Evolutionary conservation across 176 grass and related monocot genomes (phyloP).

Genomic region (Tillandsia fasciculata): DNA sequence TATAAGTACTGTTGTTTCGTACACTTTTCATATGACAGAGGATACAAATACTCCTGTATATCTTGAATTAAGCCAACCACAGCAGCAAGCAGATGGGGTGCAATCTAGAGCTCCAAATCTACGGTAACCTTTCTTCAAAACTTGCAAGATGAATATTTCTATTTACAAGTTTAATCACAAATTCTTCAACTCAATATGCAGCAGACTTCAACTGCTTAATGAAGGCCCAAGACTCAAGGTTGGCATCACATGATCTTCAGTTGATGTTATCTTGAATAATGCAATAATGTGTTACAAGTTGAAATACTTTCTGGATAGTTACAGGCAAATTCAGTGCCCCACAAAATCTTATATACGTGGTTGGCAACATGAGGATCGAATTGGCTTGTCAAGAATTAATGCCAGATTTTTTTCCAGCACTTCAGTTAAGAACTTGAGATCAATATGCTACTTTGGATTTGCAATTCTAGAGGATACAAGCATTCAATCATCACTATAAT

Average conservation of each 20-base stretch:
- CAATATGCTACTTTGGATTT: too few relatives aligned
- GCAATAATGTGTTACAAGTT: not conserved
- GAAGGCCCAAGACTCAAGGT: slow-evolving; percentile 5
- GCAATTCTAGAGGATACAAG: too few relatives aligned
- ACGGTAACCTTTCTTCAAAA: slow-evolving; percentile 39
- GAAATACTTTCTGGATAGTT: not conserved
- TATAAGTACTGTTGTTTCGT: slow-evolving; percentile 26
- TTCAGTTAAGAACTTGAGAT: not conserved
- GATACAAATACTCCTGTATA: slow-evolving; percentile 18
- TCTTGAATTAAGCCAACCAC: slow-evolving; percentile 24
- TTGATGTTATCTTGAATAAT: not conserved
- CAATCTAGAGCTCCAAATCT: slow-evolving; percentile 29
- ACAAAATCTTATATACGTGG: not conserved
- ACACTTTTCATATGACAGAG: slow-evolving; percentile 28
- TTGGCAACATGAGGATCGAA: not conserved
- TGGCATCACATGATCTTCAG: not conserved
- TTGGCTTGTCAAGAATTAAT: not conserved
- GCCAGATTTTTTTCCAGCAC: not conserved
- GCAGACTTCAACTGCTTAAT: slow-evolving; percentile 42
- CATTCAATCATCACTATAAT: too few relatives aligned
- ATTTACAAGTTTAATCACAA: slow-evolving; percentile 12
- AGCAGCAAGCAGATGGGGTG: slow-evolving; percentile 12
- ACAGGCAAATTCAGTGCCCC: not conserved
- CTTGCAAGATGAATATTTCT: slow-evolving; percentile 9
- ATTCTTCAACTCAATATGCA: slow-evolving; percentile 18